Evolutionary conservation across 805 yeast genomes (phyloP).

Genomic region (Candida silvatica): DNA sequence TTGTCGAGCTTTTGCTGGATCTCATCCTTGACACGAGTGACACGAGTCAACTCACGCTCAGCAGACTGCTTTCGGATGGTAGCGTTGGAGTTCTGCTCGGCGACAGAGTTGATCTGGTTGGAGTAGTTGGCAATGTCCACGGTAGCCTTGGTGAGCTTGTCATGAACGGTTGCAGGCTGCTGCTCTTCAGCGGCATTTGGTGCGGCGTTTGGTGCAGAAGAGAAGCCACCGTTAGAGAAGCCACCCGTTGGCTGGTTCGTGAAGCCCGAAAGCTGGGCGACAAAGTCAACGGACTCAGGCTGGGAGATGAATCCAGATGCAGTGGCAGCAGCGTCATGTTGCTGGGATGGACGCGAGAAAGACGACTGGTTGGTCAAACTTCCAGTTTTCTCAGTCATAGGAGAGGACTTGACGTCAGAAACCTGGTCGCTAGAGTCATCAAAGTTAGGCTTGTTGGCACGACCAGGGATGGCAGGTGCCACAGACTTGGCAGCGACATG

Average conservation of each 20-base stretch:
- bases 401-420: not conserved
- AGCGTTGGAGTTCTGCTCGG: slow-evolving; percentile 62
- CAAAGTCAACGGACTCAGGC: not conserved
- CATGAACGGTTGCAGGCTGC: too few species aligned
- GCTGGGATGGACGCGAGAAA: slow-evolving; percentile 13
- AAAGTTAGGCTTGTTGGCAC: slow-evolving; percentile 27
- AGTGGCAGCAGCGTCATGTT: slow-evolving; percentile 9
- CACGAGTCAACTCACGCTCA: slow-evolving; percentile 65
- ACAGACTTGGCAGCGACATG: slow-evolving; percentile 6
- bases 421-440: slow-evolving; percentile 11
- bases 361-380: slow-evolving; percentile 9
- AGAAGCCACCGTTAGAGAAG: slow-evolving; percentile 6
- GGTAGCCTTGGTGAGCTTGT: slow-evolving; percentile 66
- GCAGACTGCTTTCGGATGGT: slow-evolving; percentile 68
- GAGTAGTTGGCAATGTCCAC: slow-evolving; percentile 82
- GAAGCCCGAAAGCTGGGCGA: slow-evolving; percentile 5
- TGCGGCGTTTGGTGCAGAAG: slow-evolving; percentile 6
- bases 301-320: not conserved
- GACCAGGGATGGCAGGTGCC: slow-evolving; percentile 27
- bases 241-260: slow-evolving; percentile 12
- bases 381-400: not conserved
- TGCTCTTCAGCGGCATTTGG: too few species aligned
- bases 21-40: slow-evolving; percentile 57
- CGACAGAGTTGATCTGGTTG: slow-evolving; percentile 72
- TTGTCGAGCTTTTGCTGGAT: slow-evolving; percentile 63